These are phyloP conservation scores for Hygrophila difformis DNA, from an alignment of 257 asterid species.

Conservation along the genomic window DNA sequence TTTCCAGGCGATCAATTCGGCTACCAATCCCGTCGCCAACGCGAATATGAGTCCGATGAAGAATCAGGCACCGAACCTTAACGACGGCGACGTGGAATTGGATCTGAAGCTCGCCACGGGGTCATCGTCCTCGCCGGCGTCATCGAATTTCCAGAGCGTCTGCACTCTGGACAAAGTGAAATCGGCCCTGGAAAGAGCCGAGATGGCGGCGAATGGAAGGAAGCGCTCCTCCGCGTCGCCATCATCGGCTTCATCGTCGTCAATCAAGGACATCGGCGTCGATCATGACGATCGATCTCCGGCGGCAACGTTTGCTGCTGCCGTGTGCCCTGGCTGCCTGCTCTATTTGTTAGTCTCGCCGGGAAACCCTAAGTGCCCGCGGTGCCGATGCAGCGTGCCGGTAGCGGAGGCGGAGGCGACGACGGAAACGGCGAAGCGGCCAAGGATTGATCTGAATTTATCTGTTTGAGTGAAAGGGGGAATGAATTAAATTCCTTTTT, in stretches of 20 bases:
- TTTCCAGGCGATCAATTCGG: slow-evolving; percentile 50
- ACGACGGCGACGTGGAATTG: slow-evolving; percentile 34
- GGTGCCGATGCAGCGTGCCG: slow-evolving; percentile 23
- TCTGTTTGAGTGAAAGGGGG: too few species aligned
- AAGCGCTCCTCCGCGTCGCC: slow-evolving; percentile 36
- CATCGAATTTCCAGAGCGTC: slow-evolving; percentile 35
- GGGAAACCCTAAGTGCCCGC: slow-evolving; percentile 30
- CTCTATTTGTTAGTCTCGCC: slow-evolving; percentile 28
- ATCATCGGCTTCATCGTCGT: slow-evolving; percentile 57
- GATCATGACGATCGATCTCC: slow-evolving; percentile 1
- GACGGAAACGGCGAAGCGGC: slow-evolving; percentile 26
- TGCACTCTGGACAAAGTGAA: slow-evolving; percentile 55
- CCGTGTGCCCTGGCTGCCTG: slow-evolving; percentile 34
- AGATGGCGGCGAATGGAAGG: slow-evolving; percentile 20
- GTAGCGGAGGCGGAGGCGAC: slow-evolving; percentile 15
- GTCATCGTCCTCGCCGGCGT: slow-evolving; percentile 11
- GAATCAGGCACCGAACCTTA: too few species aligned
- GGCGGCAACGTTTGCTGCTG: slow-evolving; percentile 26
- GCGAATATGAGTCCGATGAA: slow-evolving; percentile 37
- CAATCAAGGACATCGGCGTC: slow-evolving; percentile 27
- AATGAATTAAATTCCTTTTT: too few species aligned
- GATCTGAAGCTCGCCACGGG: slow-evolving; percentile 34
- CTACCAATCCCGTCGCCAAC: slow-evolving; percentile 35
- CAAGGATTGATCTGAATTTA: slow-evolving; percentile 38
- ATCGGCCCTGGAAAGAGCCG: slow-evolving; percentile 43